A percentile compares a stretch with the other conserved stretches of the same genome.
Conservation (phyloP, 1,284 basidiomycete genomes). For the Trichosporon faecale region DNA sequence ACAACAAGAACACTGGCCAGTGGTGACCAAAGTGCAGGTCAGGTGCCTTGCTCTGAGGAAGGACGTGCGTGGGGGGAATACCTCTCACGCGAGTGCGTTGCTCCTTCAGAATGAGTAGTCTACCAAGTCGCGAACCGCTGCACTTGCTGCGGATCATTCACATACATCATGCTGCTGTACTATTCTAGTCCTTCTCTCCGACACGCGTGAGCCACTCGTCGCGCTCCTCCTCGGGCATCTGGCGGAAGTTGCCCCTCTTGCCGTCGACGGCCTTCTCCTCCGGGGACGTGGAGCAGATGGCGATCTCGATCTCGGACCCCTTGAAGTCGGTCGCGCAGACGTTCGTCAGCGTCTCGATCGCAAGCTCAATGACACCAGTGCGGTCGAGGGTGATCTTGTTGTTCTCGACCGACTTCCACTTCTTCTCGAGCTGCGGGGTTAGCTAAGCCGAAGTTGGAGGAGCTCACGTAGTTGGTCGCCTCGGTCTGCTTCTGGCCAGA, state of each 20-base stretch:
- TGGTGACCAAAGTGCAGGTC: too few species aligned
- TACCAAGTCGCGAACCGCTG: too few species aligned
- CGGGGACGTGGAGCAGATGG: conserved; percentile 49
- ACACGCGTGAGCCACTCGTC: conserved; percentile 82
- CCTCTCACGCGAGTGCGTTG: too few species aligned
- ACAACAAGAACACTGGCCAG: too few species aligned
- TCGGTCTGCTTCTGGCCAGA: conserved; percentile 98
- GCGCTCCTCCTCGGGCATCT: conserved; percentile 77
- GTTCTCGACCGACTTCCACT: conserved; percentile 90
- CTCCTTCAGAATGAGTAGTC: too few species aligned
- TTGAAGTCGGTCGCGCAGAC: conserved; percentile 96
- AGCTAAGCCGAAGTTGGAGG: not conserved
- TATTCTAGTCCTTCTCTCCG: conserved; percentile 78
- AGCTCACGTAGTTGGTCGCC: conserved; percentile 80
- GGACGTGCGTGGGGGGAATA: too few species aligned
- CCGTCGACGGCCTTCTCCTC: conserved; percentile 41
- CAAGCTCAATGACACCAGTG: conserved; percentile 87
- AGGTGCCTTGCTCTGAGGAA: too few species aligned
- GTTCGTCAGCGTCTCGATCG: conserved; percentile 89
- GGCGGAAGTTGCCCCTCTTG: conserved; percentile 71
- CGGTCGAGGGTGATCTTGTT: conserved; percentile 64
- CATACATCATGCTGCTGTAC: conserved; percentile 20
- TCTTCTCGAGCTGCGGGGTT: conserved; percentile 73
- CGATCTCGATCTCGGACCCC: conserved; percentile 58
- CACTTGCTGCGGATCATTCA: not conserved